These are phyloP conservation scores for Teunomyces barrocoloradensis DNA, from an alignment of 805 yeast genomes.

Conservation along the genomic window DNA sequence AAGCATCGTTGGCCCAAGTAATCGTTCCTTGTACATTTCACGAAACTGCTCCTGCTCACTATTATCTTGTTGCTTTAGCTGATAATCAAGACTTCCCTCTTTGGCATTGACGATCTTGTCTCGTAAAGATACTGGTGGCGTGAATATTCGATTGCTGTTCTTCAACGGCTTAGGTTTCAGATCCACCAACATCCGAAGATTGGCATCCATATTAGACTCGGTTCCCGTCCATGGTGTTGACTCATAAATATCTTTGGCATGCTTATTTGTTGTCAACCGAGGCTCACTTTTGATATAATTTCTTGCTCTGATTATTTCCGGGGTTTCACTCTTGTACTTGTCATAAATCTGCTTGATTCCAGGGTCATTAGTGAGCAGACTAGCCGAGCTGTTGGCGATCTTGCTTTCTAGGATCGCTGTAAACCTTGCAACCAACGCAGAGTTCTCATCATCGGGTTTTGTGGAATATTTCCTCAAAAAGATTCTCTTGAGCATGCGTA, in stretches of 20 bases:
- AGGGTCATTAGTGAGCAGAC: slow-evolving; percentile 17
- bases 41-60: slow-evolving; percentile 46
- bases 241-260: slow-evolving; percentile 35
- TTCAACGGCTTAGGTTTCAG: slow-evolving; percentile 38
- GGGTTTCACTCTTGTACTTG: slow-evolving; percentile 12
- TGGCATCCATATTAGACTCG: slow-evolving; percentile 46
- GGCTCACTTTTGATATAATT: slow-evolving; percentile 32
- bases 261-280: slow-evolving; percentile 24
- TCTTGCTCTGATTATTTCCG: slow-evolving; percentile 5
- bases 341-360: slow-evolving; percentile 12
- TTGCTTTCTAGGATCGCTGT: slow-evolving; percentile 27
- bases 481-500: not conserved
- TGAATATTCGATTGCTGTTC: slow-evolving; percentile 13
- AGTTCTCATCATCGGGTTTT: slow-evolving; percentile 5
- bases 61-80: slow-evolving; percentile 29
- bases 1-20: slow-evolving; percentile 56
- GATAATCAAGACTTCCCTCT: slow-evolving; percentile 65
- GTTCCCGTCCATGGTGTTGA: slow-evolving; percentile 59
- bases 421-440: slow-evolving; percentile 33
- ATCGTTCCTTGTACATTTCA: slow-evolving; percentile 60
- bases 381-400: slow-evolving; percentile 10
- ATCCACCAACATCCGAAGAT: slow-evolving; percentile 56
- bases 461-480: not conserved
- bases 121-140: slow-evolving; percentile 22
- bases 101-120: slow-evolving; percentile 57